Evolutionary conservation across 768 basidiomycete species (phyloP).

Genomic region (Sistotremastrum niveocremeum): DNA sequence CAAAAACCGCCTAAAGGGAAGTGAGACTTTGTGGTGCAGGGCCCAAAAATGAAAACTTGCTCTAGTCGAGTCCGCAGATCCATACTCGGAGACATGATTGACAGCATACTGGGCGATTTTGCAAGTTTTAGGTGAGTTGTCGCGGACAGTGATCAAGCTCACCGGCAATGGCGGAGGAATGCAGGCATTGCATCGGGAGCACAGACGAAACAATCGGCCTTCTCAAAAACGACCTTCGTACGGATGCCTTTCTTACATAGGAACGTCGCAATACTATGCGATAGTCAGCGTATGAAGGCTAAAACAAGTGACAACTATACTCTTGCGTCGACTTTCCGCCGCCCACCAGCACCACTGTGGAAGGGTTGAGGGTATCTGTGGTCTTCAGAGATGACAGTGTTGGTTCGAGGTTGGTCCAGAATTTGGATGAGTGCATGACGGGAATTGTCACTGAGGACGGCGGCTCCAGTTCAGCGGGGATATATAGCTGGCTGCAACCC

Average conservation of each 20-base stretch:
- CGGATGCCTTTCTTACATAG: slow-evolving; percentile 34
- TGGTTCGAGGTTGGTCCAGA: slow-evolving; percentile 26
- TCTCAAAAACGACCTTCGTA: slow-evolving; percentile 39
- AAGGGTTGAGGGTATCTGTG: slow-evolving; percentile 9
- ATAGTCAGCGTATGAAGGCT: too few relatives aligned
- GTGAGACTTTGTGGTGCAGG: slow-evolving; percentile 8
- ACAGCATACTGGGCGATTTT: slow-evolving; percentile 27
- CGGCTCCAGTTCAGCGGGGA: slow-evolving; percentile 2
- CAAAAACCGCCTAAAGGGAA: slow-evolving; percentile 33
- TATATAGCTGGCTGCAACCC: slow-evolving; percentile 6
- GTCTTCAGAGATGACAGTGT: slow-evolving; percentile 20
- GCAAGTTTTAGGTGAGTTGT: background rate
- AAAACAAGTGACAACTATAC: slow-evolving; percentile 12
- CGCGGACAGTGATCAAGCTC: background rate
- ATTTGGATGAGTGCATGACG: slow-evolving; percentile 14
- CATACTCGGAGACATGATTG: slow-evolving; percentile 34
- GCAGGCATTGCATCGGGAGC: slow-evolving; percentile 32
- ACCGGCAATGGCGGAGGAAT: slow-evolving; percentile 50
- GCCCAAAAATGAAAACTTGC: slow-evolving; percentile 19
- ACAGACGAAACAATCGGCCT: slow-evolving; percentile 37
- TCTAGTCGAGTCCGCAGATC: slow-evolving; percentile 38
- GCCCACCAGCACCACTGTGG: slow-evolving; percentile 37
- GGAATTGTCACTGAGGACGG: too few relatives aligned
- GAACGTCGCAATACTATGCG: slow-evolving; percentile 31
- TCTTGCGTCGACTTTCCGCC: slow-evolving; percentile 61